phyloP scores from a whole-genome alignment of 139 green algal species.

The Closterium sp. region DNA sequence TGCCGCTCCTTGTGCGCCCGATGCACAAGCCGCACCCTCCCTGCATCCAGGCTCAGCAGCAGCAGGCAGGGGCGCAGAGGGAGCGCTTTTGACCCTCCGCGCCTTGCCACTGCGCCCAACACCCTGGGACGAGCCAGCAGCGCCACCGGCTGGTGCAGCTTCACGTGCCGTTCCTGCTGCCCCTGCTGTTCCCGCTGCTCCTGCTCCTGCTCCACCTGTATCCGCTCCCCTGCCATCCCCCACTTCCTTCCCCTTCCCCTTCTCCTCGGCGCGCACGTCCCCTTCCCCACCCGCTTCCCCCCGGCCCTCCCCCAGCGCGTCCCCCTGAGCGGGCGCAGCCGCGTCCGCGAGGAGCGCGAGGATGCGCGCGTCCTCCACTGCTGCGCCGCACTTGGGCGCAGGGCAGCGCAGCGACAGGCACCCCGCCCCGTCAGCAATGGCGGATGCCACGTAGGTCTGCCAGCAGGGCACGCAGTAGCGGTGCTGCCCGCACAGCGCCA shows the following conservation, averaged over 20 bases:
- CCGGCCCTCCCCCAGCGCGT: background rate
- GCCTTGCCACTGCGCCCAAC: background rate
- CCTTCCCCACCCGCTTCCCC: background rate
- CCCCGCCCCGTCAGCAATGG: constrained; percentile 56
- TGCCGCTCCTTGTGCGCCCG: no score
- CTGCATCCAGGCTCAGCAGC: background rate
- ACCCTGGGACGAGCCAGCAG: background rate
- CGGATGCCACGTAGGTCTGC: constrained; percentile 57
- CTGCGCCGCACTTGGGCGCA: constrained; percentile 57
- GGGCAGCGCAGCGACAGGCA: constrained; percentile 70
- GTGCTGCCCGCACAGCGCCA: background rate
- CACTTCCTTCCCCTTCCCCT: background rate
- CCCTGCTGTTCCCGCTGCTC: background rate
- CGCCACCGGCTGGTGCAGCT: background rate
- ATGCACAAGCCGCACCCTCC: background rate
- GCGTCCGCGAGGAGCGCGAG: constrained; percentile 23
- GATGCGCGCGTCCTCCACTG: constrained; percentile 40
- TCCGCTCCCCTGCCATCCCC: background rate
- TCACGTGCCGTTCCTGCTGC: constrained; percentile 4
- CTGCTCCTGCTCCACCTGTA: background rate
- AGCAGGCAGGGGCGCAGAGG: background rate
- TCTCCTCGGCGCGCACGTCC: background rate
- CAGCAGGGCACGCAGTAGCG: constrained; percentile 3
- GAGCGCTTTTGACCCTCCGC: background rate
- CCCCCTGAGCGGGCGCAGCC: background rate